phyloP scores from a whole-genome alignment of 805 yeast genomes.

The Yamadazyma kitorensis region DNA sequence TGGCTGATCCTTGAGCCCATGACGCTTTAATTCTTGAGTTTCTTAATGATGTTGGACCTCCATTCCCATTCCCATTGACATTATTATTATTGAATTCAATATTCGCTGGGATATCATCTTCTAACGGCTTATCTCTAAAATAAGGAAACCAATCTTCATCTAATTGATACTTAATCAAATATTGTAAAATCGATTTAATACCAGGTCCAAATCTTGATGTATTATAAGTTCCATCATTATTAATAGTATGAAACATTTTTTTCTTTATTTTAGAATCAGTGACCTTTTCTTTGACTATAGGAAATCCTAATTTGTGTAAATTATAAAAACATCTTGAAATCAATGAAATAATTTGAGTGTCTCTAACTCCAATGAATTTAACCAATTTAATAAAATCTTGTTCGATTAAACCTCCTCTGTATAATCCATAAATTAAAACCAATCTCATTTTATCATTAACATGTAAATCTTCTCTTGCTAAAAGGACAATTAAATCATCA shows the following conservation, averaged over 20 bases:
- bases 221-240: constrained; percentile 51
- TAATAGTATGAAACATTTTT: constrained; percentile 55
- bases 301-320: constrained; percentile 52
- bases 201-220: constrained; percentile 77
- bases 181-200: constrained; percentile 54
- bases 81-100: constrained; percentile 9
- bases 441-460: constrained; percentile 71
- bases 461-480: constrained; percentile 48
- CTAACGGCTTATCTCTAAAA: constrained; percentile 68
- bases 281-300: constrained; percentile 43
- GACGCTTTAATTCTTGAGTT: constrained; percentile 72
- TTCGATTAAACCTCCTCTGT: constrained; percentile 78
- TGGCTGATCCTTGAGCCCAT: constrained; percentile 56
- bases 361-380: constrained; percentile 46
- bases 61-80: constrained; percentile 1
- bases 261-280: constrained; percentile 45
- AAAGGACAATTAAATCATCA: constrained; percentile 55
- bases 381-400: constrained; percentile 70
- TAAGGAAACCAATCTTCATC: constrained; percentile 67
- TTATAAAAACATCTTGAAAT: constrained; percentile 48
- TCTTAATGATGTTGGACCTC: constrained; percentile 46
- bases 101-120: constrained; percentile 36
- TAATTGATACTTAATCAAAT: constrained; percentile 48
- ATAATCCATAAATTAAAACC: constrained; percentile 70
- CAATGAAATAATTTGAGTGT: constrained; percentile 52